These are phyloP conservation scores for Bimuria novae-zelandiae DNA, from an alignment of 2,329 filamentous ascomycete genomes.

Conservation along the genomic window DNA sequence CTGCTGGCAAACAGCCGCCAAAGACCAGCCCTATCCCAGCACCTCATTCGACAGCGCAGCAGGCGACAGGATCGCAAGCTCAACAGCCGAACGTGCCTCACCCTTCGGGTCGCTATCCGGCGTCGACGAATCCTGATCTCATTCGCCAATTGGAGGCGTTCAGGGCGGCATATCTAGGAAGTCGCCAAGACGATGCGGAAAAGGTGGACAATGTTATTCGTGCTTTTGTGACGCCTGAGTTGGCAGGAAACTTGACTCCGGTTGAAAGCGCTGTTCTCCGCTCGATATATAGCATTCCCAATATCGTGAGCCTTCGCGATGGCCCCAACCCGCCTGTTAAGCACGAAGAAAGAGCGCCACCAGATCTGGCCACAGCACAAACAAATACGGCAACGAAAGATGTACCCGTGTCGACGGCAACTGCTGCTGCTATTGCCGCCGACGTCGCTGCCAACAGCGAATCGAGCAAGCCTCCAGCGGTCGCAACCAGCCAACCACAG, in stretches of 20 bases:
- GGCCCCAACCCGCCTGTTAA: not conserved
- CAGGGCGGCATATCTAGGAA: constrained; percentile 35
- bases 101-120: constrained; percentile 37
- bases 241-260: constrained; percentile 27
- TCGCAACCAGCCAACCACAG: constrained; percentile 25
- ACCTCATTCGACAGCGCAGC: constrained; percentile 14
- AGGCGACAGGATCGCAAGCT: constrained; percentile 9
- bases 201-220: constrained; percentile 43
- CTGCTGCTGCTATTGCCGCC: constrained; percentile 41
- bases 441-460: constrained; percentile 32
- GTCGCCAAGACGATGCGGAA: constrained; percentile 26
- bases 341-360: constrained; percentile 2
- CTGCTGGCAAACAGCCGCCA: constrained; percentile 24
- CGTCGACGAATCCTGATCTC: constrained; percentile 31
- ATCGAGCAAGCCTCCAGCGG: constrained; percentile 3
- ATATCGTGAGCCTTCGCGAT: constrained; percentile 8
- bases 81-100: constrained; percentile 20
- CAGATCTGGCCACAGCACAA: not conserved
- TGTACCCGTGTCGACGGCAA: constrained; percentile 19
- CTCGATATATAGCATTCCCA: constrained; percentile 29
- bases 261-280: constrained; percentile 29
- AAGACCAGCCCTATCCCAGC: constrained; percentile 18
- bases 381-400: constrained; percentile 16
- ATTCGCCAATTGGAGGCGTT: constrained; percentile 43
- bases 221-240: constrained; percentile 34